phyloP scores from a whole-genome alignment of 768 basidiomycete genomes.

The Nidula microcarpa region DNA sequence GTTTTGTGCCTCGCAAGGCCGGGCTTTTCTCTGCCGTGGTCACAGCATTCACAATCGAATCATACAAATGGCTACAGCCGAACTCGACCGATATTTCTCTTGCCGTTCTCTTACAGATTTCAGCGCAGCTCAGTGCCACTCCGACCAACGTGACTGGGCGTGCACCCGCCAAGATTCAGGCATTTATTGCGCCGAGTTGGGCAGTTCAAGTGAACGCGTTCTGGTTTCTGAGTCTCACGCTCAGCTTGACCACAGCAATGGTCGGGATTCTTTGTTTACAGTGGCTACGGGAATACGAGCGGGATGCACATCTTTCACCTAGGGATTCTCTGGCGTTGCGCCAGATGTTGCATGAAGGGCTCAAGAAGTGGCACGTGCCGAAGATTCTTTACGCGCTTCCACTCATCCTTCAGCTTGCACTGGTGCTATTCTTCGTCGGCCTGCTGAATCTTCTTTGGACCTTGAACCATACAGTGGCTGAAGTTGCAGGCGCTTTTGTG shows the following conservation, averaged over 20 bases:
- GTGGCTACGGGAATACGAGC: conserved; percentile 18
- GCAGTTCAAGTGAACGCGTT: conserved; percentile 10
- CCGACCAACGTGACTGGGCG: not conserved
- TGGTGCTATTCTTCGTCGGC: conserved; percentile 20
- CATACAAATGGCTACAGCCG: conserved; percentile 9
- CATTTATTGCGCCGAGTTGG: not conserved
- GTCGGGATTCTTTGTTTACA: conserved; percentile 16
- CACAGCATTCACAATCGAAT: conserved; percentile 15
- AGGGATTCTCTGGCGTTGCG: conserved; percentile 11
- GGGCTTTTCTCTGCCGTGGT: conserved; percentile 15
- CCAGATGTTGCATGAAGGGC: conserved; percentile 17
- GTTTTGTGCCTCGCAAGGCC: conserved; percentile 4
- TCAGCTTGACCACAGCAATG: conserved; percentile 15
- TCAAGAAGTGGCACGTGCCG: conserved; percentile 15
- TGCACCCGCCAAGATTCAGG: not conserved
- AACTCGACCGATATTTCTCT: conserved; percentile 4
- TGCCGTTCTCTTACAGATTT: conserved; percentile 1
- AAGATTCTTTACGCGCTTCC: conserved; percentile 16
- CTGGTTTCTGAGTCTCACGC: conserved; percentile 15
- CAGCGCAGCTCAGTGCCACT: conserved; percentile 1
- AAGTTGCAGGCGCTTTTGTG: not conserved
- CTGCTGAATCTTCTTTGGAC: conserved; percentile 17
- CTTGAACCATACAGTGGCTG: conserved; percentile 11
- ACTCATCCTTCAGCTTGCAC: conserved; percentile 16
- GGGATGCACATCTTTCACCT: conserved; percentile 7